These are phyloP conservation scores for Penicillium verhagenii DNA, from an alignment of 495 filamentous ascomycete species.

Conservation along the genomic window DNA sequence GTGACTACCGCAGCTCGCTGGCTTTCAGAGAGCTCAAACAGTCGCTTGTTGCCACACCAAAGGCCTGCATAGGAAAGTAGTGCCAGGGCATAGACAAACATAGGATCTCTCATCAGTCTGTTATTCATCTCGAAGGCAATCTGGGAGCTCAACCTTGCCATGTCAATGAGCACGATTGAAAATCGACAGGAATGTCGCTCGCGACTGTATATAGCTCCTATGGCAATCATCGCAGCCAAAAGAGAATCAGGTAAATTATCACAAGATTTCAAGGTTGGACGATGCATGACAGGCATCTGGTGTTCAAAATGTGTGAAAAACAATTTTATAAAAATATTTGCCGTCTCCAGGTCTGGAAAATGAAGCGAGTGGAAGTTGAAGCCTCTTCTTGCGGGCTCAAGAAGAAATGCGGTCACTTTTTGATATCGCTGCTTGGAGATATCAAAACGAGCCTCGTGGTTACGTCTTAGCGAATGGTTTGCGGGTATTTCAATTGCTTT, in stretches of 20 bases:
- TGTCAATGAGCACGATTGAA: constrained; percentile 8
- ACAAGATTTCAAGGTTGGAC: constrained; percentile 1
- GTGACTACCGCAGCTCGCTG: constrained; percentile 1
- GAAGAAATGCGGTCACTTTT: constrained; percentile 1
- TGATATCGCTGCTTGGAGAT: constrained; percentile 3
- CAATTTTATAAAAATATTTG: constrained; percentile 8
- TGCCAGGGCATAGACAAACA: constrained; percentile 5
- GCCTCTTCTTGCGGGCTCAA: constrained; percentile 4
- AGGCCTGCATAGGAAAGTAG: constrained; percentile 7
- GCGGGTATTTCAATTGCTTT: constrained; percentile 5
- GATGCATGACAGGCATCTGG: constrained; percentile 8
- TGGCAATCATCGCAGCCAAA: constrained; percentile 7
- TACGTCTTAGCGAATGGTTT: constrained; percentile 1
- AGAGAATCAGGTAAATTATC: constrained; percentile 6
- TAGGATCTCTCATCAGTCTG: constrained; percentile 8
- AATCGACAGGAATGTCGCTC: constrained; percentile 9
- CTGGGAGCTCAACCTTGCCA: constrained; percentile 8
- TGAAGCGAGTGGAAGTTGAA: constrained; percentile 7
- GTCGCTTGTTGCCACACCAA: constrained; percentile 11
- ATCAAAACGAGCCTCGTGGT: constrained; percentile 2
- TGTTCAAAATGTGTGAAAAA: constrained; percentile 7
- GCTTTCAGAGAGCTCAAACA: constrained; percentile 8
- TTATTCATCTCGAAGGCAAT: constrained; percentile 8
- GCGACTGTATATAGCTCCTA: constrained; percentile 9
- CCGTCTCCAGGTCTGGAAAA: constrained; percentile 2